Conservation (phyloP, 345 rosid species). For the Hypericum androsaemum region DNA sequence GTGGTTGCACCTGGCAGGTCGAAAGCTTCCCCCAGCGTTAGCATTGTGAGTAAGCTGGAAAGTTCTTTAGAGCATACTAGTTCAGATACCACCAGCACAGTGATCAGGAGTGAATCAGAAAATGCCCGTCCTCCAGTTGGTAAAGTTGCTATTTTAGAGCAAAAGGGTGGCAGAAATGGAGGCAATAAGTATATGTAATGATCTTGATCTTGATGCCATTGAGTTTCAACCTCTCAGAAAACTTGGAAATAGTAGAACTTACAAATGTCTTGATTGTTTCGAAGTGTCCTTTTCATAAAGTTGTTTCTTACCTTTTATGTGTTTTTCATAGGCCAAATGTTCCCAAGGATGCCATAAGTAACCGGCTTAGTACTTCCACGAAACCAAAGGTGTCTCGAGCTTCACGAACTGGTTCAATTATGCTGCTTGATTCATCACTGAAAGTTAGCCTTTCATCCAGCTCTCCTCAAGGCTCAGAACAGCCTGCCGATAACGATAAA, state of each 20-base stretch:
- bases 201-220: slow-evolving; percentile 12
- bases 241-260: too few species aligned
- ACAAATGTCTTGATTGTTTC: not conserved
- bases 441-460: slow-evolving; percentile 44
- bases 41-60: slow-evolving; percentile 55
- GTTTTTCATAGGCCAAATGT: slow-evolving; percentile 41
- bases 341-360: slow-evolving; percentile 45
- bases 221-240: not conserved
- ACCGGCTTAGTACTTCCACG: slow-evolving; percentile 38
- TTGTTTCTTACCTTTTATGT: slow-evolving; percentile 16
- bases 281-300: not conserved
- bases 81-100: slow-evolving; percentile 44
- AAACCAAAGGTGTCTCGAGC: slow-evolving; percentile 66
- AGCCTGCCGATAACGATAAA: slow-evolving; percentile 35
- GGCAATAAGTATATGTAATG: slow-evolving; percentile 49
- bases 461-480: slow-evolving; percentile 51
- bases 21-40: slow-evolving; percentile 49
- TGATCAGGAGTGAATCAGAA: slow-evolving; percentile 55
- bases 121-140: slow-evolving; percentile 44
- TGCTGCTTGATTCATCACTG: slow-evolving; percentile 61
- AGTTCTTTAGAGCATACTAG: slow-evolving; percentile 48
- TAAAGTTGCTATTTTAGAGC: slow-evolving; percentile 37
- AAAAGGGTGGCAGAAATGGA: slow-evolving; percentile 50
- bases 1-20: slow-evolving; percentile 38
- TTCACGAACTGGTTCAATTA: slow-evolving; percentile 51